Base-by-base conservation (phyloP, 345 rosid genomes). In the Pugionium dolabratum region DNA sequence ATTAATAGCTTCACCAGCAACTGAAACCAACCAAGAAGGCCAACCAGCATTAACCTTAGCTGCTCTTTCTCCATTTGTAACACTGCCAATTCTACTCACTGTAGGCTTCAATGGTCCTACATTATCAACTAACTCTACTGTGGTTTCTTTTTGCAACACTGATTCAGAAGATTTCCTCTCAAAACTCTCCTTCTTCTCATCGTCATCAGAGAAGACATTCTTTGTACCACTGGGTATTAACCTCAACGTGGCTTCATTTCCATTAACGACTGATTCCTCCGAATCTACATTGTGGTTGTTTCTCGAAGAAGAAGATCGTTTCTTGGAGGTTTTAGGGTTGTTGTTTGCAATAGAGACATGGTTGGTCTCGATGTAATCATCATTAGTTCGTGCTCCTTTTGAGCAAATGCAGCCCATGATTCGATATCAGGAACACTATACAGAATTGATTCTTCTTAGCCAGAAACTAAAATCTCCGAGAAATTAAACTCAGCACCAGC, bases 341-440 rank as follows among this genome's bases (percentile, higher is more conserved):
- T 76, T 85, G 35, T 62, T 79, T 4, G 54, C 67, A 25, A 48
- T 72, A 56, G 64, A 72, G 26, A 72, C 76, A 58, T 60, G 76
- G 45, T 76, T 75, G 32, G 67, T 76, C 26, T 69, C 78, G 7
- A 66, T 71, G 59, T 50, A 74, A 18, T 74, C 81, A 7, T 76
- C 81, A 56, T 76, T 73, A 32, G 84, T 80, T 67, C 81, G 75
- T 76, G 70, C 63, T 43, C 85, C 99, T 80, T 90, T 94, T 55
- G 95, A 85, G 88, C 92, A 88, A 76, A 90, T 81, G 85, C 99
- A 88, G 3, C 99, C 99, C 99, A 88, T 94, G 30, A 57, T 68
- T 60, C 48, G 43, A 40, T 49, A 36, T 33, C 35, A 36, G 40
- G 8, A 18, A 36, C 40, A 36, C 40, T 42, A 5, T 42, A 62